Base-by-base conservation (phyloP, 169 alveolate genomes). In the Miamiensis avidus region DNA sequence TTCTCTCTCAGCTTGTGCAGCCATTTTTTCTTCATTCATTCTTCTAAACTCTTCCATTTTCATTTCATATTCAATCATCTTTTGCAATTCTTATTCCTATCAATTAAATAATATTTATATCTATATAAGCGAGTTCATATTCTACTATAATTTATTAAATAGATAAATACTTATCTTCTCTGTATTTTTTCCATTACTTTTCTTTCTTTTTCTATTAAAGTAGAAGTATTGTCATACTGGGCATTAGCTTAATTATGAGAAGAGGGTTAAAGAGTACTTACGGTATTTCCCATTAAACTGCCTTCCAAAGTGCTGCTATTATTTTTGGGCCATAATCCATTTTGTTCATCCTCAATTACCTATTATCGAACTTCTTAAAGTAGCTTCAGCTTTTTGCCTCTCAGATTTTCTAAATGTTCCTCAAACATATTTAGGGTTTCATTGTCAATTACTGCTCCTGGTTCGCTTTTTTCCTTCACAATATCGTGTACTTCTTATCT, bases 21-120 rank as follows among this genome's bases (percentile, higher is more conserved):
- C 29, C 28, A 79, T 79, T 64, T 79, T 79, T 29, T 49, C 64
- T 64, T 79, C 84, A 79, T 79, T 79, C 15, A 49, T 29, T 16
- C 26, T 26, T 79, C 84, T 79, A n/a, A 79, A 49, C 64, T 79
- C 84, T 79, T 79, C 84, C 84, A 79, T 79, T 30, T 79, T 79
- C 33, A 49, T 79, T 64, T 79, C 84, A 79, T 79, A 79, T 79
- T 79, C 84, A 28, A 79, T 79, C 84, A 79, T 79, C n/a, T 79
- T 79, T 49, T 79, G 76, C 25, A 79, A 28, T 49, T 79, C 84
- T 28, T 79, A 49, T 79, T 79, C 29, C 84, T 79, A 28, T 49
- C n/a, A 64, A 16, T 28, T 26, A 29, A 49, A 25, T n/a, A 1
- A 0, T n/a, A 34, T 78, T 49, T 31, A 77, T 32, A 27, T 77